Evolutionary conservation across 176 grass and related monocot genomes (phyloP).

Genomic region (Triticum timopheevii): DNA sequence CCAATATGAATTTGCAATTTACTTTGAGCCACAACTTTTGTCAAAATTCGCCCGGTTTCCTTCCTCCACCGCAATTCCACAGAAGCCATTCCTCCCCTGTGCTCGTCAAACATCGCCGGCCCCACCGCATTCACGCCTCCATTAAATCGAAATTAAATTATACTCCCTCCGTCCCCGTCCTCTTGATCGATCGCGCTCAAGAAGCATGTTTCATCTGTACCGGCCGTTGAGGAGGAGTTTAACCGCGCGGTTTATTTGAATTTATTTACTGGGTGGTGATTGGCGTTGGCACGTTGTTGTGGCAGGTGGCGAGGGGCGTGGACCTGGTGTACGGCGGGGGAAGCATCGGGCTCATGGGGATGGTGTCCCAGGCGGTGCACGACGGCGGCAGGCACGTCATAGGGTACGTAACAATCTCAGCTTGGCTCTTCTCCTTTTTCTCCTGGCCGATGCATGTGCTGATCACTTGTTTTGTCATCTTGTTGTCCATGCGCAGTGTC

Average conservation of each 20-base stretch:
- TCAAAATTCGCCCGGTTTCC: not conserved
- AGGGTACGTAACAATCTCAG: constrained; percentile 42
- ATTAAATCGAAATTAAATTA: not conserved
- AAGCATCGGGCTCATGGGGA: constrained; percentile 91
- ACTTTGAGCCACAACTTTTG: not conserved
- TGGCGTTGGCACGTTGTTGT: not conserved
- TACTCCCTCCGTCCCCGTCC: too few relatives aligned
- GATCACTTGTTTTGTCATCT: constrained; percentile 43
- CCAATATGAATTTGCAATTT: not conserved
- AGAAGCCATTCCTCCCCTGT: not conserved
- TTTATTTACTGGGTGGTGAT: not conserved
- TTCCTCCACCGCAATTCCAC: not conserved
- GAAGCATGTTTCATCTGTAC: not conserved
- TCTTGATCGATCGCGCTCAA: not conserved
- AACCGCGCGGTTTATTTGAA: not conserved
- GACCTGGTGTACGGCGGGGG: constrained; percentile 99
- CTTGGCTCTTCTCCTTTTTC: too few relatives aligned
- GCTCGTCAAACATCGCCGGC: not conserved
- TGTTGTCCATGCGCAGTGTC: constrained; percentile 74
- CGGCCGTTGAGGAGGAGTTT: not conserved
- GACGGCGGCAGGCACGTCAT: constrained; percentile 94
- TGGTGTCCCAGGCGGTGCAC: constrained; percentile 93
- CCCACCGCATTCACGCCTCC: constrained; percentile 9
- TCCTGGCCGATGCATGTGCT: constrained; percentile 9
- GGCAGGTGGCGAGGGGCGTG: constrained; percentile 78